These are phyloP conservation scores for Antitrichia curtipendula DNA, from an alignment of 225 moss, liverwort and hornwort species.

Conservation along the genomic window DNA sequence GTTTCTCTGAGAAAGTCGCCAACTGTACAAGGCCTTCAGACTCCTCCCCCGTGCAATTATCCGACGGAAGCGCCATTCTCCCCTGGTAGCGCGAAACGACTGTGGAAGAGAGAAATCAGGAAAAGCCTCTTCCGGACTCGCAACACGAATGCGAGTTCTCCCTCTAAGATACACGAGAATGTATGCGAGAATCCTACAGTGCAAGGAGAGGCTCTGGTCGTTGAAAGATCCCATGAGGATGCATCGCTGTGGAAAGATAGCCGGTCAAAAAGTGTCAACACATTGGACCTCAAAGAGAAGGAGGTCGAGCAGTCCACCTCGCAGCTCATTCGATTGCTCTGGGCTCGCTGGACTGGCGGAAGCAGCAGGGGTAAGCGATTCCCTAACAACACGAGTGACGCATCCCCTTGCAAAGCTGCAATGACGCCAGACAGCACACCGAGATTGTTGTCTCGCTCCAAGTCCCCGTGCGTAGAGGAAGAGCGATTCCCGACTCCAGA, in stretches of 20 bases:
- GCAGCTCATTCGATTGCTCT: slow-evolving; percentile 21
- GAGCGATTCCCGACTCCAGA: not conserved
- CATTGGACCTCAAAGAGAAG: not conserved
- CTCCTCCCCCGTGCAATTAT: not conserved
- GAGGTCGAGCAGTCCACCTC: slow-evolving; percentile 23
- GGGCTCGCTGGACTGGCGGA: slow-evolving; percentile 35
- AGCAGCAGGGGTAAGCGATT: slow-evolving; percentile 8
- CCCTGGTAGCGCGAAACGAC: slow-evolving; percentile 5
- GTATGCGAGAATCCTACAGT: not conserved
- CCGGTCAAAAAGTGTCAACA: slow-evolving; percentile 1
- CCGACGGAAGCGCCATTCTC: not conserved
- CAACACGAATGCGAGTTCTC: not conserved
- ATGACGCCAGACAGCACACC: not conserved
- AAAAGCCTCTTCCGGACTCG: slow-evolving; percentile 23
- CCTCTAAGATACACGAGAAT: not conserved
- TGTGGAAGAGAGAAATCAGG: slow-evolving; percentile 23
- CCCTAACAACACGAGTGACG: not conserved
- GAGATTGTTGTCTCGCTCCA: not conserved
- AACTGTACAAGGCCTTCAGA: not conserved
- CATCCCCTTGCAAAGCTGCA: not conserved
- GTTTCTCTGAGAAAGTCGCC: not conserved
- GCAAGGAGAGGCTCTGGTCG: not conserved
- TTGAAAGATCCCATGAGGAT: not conserved
- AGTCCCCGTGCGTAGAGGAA: not conserved
- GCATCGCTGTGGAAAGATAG: not conserved